These are phyloP conservation scores for Mallotus japonicus DNA, from an alignment of 441 rosid genomes.

Conservation along the genomic window DNA sequence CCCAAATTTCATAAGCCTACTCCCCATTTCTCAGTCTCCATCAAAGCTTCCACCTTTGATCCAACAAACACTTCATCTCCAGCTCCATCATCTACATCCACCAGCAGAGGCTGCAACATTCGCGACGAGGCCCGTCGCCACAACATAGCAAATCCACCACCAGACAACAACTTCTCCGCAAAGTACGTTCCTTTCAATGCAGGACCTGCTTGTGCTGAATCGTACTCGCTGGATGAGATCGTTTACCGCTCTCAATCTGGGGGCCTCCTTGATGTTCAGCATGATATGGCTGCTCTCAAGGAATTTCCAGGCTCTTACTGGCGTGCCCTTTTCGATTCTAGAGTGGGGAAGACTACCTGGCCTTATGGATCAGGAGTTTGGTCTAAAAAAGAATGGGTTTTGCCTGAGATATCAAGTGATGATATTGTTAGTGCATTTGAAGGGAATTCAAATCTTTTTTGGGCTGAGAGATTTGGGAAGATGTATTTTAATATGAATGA, in stretches of 20 bases:
- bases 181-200: constrained; percentile 53
- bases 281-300: constrained; percentile 47
- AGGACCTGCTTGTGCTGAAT: constrained; percentile 34
- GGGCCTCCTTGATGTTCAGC: constrained; percentile 51
- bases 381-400: constrained; percentile 70
- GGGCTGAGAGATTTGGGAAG: constrained; percentile 63
- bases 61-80: constrained; percentile 3
- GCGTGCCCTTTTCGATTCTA: constrained; percentile 52
- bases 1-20: constrained; percentile 20
- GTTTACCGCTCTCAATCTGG: constrained; percentile 55
- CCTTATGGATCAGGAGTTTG: constrained; percentile 69
- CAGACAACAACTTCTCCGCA: constrained; percentile 37
- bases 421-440: constrained; percentile 63
- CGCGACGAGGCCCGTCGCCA: constrained; percentile 52
- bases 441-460: constrained; percentile 62
- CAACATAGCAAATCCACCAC: constrained; percentile 22
- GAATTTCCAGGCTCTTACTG: constrained; percentile 51
- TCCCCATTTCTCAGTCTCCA: constrained; percentile 6
- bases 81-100: constrained; percentile 12
- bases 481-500: constrained; percentile 46
- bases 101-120: constrained; percentile 30
- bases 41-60: constrained; percentile 12
- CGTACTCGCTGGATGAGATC: constrained; percentile 61
- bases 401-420: constrained; percentile 53
- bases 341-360: constrained; percentile 60